Evolutionary conservation across 164 flowering plant species (phyloP).

Genomic region (Vitis labrusca): DNA sequence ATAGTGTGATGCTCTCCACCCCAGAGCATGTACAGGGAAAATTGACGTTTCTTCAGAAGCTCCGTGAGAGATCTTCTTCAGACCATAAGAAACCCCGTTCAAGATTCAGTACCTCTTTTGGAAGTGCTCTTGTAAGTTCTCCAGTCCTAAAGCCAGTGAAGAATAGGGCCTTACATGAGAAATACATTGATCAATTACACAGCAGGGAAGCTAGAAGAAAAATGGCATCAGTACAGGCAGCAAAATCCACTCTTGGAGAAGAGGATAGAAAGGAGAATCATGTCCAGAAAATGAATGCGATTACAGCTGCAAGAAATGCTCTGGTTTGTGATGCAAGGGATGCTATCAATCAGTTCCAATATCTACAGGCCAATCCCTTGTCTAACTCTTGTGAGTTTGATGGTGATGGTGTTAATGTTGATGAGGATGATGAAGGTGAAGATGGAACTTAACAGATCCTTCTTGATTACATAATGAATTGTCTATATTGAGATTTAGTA

Average conservation of each 20-base stretch:
- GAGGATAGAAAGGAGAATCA: conserved; percentile 14
- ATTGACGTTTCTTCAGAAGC: conserved; percentile 25
- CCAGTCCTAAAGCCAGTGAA: conserved; percentile 78
- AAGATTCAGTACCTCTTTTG: conserved; percentile 29
- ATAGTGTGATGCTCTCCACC: conserved; percentile 29
- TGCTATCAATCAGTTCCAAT: conserved; percentile 45
- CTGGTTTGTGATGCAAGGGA: conserved; percentile 54
- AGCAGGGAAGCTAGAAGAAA: conserved; percentile 69
- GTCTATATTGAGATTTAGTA: background rate
- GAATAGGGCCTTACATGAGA: conserved; percentile 79
- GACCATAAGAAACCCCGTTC: conserved; percentile 38
- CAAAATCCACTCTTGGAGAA: conserved; percentile 17
- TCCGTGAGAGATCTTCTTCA: conserved; percentile 32
- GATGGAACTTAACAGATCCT: conserved; percentile 8
- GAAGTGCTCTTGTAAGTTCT: conserved; percentile 52
- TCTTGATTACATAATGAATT: background rate
- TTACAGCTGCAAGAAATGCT: conserved; percentile 55
- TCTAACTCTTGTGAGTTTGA: conserved; percentile 31
- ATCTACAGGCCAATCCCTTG: conserved; percentile 25
- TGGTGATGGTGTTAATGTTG: conserved; percentile 24
- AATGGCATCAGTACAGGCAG: conserved; percentile 26
- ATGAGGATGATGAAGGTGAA: conserved; percentile 31
- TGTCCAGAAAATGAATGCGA: conserved; percentile 21
- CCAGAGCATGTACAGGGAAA: conserved; percentile 33
- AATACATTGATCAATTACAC: conserved; percentile 75